A percentile compares a stretch with the other conserved stretches of the same genome.
These are phyloP conservation scores for Candida krabiensis DNA, from an alignment of 805 yeast species.

Conservation along the genomic window DNA sequence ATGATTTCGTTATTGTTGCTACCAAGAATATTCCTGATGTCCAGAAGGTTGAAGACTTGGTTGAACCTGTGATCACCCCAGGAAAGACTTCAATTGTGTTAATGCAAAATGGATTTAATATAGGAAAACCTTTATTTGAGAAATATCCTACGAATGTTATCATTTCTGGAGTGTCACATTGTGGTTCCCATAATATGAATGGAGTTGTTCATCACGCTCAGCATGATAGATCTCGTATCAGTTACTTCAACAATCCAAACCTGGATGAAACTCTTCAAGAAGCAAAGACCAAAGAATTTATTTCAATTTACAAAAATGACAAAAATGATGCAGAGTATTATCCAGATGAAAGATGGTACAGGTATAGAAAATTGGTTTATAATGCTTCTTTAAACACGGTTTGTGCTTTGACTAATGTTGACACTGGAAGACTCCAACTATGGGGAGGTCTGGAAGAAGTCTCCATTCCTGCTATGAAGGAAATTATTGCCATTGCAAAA, in stretches of 20 bases:
- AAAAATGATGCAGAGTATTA: conserved; percentile 32
- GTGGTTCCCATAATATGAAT: conserved; percentile 34
- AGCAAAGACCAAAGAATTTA: conserved; percentile 32
- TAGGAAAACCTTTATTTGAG: conserved; percentile 34
- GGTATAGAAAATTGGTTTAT: conserved; percentile 49
- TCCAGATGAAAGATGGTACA: conserved; percentile 36
- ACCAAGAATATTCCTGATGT: conserved; percentile 71
- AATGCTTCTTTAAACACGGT: conserved; percentile 48
- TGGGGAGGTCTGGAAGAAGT: conserved; percentile 30
- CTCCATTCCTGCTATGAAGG: conserved; percentile 44
- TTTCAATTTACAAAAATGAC: conserved; percentile 34
- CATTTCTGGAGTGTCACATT: conserved; percentile 41
- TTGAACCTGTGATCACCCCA: conserved; percentile 30
- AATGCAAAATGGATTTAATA: conserved; percentile 42
- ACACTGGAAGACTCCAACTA: conserved; percentile 36
- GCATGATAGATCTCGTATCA: conserved; percentile 34
- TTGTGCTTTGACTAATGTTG: conserved; percentile 42
- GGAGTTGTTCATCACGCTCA: conserved; percentile 36
- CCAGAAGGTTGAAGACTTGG: conserved; percentile 40
- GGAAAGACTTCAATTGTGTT: conserved; percentile 36
- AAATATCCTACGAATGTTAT: conserved; percentile 35
- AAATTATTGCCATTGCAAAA: conserved; percentile 44
- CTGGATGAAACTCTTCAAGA: conserved; percentile 29
- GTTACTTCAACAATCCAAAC: conserved; percentile 32
- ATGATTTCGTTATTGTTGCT: conserved; percentile 59